These are phyloP conservation scores for Dalbergia oliveri DNA, from an alignment of 306 rosid genomes.

Conservation along the genomic window DNA sequence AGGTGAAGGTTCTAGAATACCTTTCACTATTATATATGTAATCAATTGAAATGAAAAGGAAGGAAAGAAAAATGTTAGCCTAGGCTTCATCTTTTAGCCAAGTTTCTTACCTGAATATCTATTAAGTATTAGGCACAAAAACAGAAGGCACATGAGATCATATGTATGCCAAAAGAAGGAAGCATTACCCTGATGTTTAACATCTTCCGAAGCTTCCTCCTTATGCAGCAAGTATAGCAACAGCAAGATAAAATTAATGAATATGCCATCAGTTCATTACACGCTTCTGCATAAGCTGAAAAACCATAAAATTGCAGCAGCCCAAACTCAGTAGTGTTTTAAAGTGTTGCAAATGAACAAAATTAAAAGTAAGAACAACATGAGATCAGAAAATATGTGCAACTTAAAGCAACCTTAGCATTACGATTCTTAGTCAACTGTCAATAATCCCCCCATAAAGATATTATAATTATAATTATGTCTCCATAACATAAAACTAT, in stretches of 20 bases:
- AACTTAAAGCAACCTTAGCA: not conserved
- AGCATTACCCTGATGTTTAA: slow-evolving; percentile 80
- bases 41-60: too few species aligned
- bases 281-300: slow-evolving; percentile 88
- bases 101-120: slow-evolving; percentile 2
- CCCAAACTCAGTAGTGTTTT: slow-evolving; percentile 16
- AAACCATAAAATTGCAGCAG: slow-evolving; percentile 35
- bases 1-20: too few species aligned
- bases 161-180: slow-evolving; percentile 1
- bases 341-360: slow-evolving; percentile 16
- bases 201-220: slow-evolving; percentile 87
- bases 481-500: not conserved
- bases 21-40: too few species aligned
- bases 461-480: not conserved
- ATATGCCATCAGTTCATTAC: slow-evolving; percentile 94
- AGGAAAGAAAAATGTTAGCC: too few species aligned
- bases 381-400: not conserved
- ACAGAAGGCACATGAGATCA: not conserved
- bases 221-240: slow-evolving; percentile 92
- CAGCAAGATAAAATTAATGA: slow-evolving; percentile 87
- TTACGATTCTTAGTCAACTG: too few species aligned
- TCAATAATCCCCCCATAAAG: not conserved
- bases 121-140: not conserved
- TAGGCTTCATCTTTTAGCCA: too few species aligned
- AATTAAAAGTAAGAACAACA: not conserved